Evolutionary conservation across 164 flowering plant species (phyloP), one percentile per base, ranked within the genome.

Genomic region (Euptelea pleiosperma): DNA sequence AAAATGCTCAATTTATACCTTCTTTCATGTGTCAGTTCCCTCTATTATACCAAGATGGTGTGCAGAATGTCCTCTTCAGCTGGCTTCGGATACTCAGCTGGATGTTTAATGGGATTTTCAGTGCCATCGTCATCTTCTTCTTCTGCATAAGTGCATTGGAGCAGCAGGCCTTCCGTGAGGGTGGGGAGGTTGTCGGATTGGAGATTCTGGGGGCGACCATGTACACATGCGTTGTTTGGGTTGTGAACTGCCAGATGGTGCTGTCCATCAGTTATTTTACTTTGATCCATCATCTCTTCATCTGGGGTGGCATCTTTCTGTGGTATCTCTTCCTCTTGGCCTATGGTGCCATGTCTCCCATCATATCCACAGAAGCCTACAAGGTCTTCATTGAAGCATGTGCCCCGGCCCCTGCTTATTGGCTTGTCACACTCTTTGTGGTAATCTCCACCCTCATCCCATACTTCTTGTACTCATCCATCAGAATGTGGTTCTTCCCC

Each of bases 171-270:
- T 87, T 83, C 78, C 81, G 80, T 21, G 22, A 60, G 9, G 77
- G 77, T 8, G 97, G 98, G 18, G 74, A 80, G 66, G 68, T 75
- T n/a, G 92, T 62, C 1, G 94, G 80, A 8, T 36, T 65, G 52
- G 86, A 82, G 8, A 76, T 87, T 41, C 57, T 93, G 1, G 97
- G 98, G 0, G 70, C 79, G 3, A 82, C 84, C 18, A 81, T 90
- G 85, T 93, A 93, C 66, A 80, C 94, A 1, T 89, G 94, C 58
- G 63, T 87, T 4, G 91, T 93, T 0, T 93, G 96, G 94, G 81
- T 74, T 14, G 97, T 90, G 16, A 93, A 93, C 74, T 73, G 82
- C 73, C 98, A 90, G 64, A 82, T 87, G 94, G 97, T 87, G 0
- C 77, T 90, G 3, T 56, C 82, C 10, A 68, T 90, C 22, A 82